These are phyloP conservation scores for Cynanchum wilfordii DNA, from an alignment of 257 asterid genomes.

Conservation along the genomic window DNA sequence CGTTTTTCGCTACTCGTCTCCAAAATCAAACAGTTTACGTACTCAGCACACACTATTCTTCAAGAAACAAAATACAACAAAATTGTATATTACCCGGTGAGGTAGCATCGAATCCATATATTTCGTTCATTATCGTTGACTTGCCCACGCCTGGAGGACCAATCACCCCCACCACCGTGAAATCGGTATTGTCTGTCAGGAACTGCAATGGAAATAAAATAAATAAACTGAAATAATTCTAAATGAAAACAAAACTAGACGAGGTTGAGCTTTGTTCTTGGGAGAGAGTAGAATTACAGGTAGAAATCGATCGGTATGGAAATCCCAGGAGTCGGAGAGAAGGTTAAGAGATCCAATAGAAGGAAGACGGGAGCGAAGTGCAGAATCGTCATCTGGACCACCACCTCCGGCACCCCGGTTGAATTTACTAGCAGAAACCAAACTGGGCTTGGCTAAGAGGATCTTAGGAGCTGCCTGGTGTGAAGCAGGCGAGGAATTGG, in stretches of 20 bases:
- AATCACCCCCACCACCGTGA: slow-evolving; percentile 86
- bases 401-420: slow-evolving; percentile 26
- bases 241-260: neutral
- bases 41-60: neutral
- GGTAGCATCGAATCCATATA: slow-evolving; percentile 81
- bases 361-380: slow-evolving; percentile 70
- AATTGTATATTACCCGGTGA: slow-evolving; percentile 48
- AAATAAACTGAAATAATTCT: neutral
- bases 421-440: slow-evolving; percentile 58
- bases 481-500: neutral
- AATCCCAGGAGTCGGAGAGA: slow-evolving; percentile 82
- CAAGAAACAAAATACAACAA: neutral
- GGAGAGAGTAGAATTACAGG: slow-evolving; percentile 34
- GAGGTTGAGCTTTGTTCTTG: neutral
- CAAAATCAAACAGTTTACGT: neutral
- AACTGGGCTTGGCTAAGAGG: slow-evolving; percentile 87
- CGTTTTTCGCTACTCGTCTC: neutral
- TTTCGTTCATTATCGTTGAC: slow-evolving; percentile 86
- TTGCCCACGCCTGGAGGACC: slow-evolving; percentile 93
- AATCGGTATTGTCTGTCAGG: slow-evolving; percentile 89
- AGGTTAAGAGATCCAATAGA: slow-evolving; percentile 81
- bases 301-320: slow-evolving; percentile 73
- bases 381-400: slow-evolving; percentile 67
- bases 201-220: slow-evolving; percentile 43
- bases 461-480: slow-evolving; percentile 63